A percentile compares a stretch with the other conserved stretches of the same genome.
These are phyloP conservation scores for Gloeopeniophorella convolvens DNA, from an alignment of 768 basidiomycete species.

Conservation along the genomic window DNA sequence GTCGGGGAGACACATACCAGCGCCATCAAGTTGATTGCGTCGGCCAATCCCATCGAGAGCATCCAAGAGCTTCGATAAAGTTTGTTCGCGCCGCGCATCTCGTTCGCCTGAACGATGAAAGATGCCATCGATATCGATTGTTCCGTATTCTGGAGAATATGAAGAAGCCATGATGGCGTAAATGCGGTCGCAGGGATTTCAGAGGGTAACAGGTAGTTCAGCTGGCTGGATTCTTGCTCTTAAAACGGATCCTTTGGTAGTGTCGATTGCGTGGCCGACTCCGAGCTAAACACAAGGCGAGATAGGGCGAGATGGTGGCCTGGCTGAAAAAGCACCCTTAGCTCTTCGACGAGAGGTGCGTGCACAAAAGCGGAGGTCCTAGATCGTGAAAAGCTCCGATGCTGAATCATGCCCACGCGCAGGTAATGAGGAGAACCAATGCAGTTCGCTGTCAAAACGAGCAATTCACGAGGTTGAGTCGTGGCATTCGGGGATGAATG, in stretches of 20 bases:
- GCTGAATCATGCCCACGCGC: background rate
- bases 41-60: background rate
- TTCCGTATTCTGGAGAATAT: background rate
- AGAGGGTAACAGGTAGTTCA: background rate
- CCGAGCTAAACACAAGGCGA: no score
- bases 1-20: background rate
- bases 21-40: background rate
- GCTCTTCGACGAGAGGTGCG: no score
- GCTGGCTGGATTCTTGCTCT: no score
- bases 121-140: no score
- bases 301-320: background rate
- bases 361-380: no score
- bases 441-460: background rate
- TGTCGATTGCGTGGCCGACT: no score
- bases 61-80: background rate
- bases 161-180: background rate
- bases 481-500: background rate
- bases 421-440: background rate
- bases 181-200: background rate
- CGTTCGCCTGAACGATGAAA: background rate
- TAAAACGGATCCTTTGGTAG: no score
- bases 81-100: background rate
- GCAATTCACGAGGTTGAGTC: background rate
- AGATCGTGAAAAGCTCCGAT: no score
- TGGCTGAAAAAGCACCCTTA: background rate